These are phyloP conservation scores for Mycotypha africana DNA, from an alignment of 371 early-diverging fungal genomes.

Conservation along the genomic window DNA sequence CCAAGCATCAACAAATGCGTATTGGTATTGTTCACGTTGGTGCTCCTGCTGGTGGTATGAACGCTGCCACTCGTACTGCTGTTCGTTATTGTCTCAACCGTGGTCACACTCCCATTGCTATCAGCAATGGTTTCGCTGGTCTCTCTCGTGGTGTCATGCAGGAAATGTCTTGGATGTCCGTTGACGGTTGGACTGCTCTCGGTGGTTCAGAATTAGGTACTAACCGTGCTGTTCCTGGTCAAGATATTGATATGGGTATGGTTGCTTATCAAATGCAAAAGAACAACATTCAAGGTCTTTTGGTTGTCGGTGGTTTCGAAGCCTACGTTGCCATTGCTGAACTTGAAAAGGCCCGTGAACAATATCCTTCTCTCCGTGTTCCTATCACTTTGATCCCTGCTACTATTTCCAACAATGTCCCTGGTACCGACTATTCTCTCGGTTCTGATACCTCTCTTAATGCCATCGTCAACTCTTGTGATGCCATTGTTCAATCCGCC, in stretches of 20 bases:
- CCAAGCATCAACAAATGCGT: conserved; percentile 56
- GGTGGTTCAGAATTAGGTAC: conserved; percentile 97
- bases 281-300: conserved; percentile 79
- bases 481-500: conserved; percentile 90
- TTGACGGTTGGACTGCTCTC: conserved; percentile 85
- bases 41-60: conserved; percentile 98
- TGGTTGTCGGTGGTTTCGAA: conserved; percentile 96
- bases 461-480: conserved; percentile 91
- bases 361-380: conserved; percentile 87
- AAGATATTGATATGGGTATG: conserved; percentile 67
- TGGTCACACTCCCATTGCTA: conserved; percentile 80
- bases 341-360: conserved; percentile 61
- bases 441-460: conserved; percentile 98
- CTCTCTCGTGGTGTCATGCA: conserved; percentile 76
- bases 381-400: conserved; percentile 95
- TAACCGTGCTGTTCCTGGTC: conserved; percentile 82
- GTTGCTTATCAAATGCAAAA: conserved; percentile 91
- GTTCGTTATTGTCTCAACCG: conserved; percentile 83
- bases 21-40: conserved; percentile 95
- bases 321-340: conserved; percentile 74
- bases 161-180: conserved; percentile 78
- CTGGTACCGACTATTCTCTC: conserved; percentile 94
- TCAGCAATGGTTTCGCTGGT: conserved; percentile 92
- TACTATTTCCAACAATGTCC: conserved; percentile 98
- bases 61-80: conserved; percentile 90